These are phyloP conservation scores for Castanea mollissima DNA, from an alignment of 306 rosid genomes.

Conservation along the genomic window DNA sequence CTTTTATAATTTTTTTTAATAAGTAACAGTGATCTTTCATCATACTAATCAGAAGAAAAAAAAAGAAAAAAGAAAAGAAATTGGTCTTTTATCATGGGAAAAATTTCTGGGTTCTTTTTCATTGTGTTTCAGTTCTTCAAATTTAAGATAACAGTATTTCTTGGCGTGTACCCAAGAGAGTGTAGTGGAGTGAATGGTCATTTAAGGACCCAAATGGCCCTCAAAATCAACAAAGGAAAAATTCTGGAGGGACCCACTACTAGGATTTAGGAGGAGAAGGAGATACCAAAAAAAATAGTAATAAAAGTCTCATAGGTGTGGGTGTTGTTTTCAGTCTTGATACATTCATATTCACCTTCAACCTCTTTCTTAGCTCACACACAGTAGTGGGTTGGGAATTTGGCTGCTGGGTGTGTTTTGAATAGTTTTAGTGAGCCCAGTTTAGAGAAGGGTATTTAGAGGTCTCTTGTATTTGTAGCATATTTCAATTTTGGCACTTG, in stretches of 20 bases:
- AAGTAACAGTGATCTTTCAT: no score
- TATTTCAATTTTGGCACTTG: neutral
- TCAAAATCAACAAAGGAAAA: no score
- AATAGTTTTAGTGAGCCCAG: neutral
- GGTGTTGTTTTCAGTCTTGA: neutral
- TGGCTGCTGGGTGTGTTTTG: neutral
- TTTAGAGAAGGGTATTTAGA: neutral
- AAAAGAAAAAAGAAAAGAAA: no score
- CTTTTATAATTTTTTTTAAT: no score
- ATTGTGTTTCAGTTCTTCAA: no score
- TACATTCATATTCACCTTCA: neutral
- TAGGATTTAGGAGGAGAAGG: no score
- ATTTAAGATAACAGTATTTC: no score
- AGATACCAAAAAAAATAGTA: neutral
- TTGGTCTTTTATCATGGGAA: no score
- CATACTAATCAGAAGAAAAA: no score
- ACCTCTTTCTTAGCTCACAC: no score
- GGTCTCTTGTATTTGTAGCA: neutral
- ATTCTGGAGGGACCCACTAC: neutral
- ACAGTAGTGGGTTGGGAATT: neutral
- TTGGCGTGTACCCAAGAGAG: no score
- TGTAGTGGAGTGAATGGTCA: neutral
- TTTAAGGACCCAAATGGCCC: neutral
- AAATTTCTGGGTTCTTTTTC: no score
- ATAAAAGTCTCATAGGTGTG: neutral